phyloP scores from a whole-genome alignment of 2,329 filamentous ascomycete genomes.

The Aureobasidium sp. region DNA sequence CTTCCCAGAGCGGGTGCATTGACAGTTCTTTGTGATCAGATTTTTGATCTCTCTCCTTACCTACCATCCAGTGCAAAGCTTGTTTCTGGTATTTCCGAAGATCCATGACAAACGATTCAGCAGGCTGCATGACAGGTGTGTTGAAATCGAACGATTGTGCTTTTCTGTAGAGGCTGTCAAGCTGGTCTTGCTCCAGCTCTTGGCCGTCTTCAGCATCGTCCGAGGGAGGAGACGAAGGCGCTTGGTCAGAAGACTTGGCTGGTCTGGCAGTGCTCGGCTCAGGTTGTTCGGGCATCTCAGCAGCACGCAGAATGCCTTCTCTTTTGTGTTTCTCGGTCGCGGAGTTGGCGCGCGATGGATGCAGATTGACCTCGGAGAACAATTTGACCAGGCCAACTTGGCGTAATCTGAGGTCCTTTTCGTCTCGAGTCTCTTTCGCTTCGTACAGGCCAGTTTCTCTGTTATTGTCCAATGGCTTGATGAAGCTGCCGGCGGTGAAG shows the following conservation, averaged over 20 bases:
- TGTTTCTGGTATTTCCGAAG: conserved; percentile 93
- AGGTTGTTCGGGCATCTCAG: conserved; percentile 72
- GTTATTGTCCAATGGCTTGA: conserved; percentile 58
- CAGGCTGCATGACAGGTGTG: conserved; percentile 78
- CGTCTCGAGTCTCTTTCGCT: conserved; percentile 74
- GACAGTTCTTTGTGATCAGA: conserved; percentile 59
- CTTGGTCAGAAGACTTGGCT: conserved; percentile 37
- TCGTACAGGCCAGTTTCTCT: conserved; percentile 68
- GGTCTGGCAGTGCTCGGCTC: conserved; percentile 43
- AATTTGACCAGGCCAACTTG: conserved; percentile 84
- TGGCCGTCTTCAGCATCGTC: conserved; percentile 71
- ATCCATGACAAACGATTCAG: conserved; percentile 70
- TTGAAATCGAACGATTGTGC: conserved; percentile 94
- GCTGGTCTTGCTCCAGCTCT: conserved; percentile 89
- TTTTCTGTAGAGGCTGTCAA: conserved; percentile 89
- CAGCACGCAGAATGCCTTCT: conserved; percentile 77
- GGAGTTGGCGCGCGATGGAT: conserved; percentile 65
- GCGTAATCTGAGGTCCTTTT: conserved; percentile 70
- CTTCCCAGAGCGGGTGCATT: conserved; percentile 97
- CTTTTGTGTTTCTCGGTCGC: conserved; percentile 68
- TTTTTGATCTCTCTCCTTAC: conserved; percentile 76
- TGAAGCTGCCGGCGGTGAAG: conserved; percentile 58
- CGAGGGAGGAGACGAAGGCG: conserved; percentile 45
- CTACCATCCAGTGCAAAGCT: conserved; percentile 90
- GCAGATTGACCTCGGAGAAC: conserved; percentile 78